Evolutionary conservation across 176 grass and related monocot species (phyloP), one percentile per base, ranked within the genome.

Genomic region (Phyllostachys edulis): DNA sequence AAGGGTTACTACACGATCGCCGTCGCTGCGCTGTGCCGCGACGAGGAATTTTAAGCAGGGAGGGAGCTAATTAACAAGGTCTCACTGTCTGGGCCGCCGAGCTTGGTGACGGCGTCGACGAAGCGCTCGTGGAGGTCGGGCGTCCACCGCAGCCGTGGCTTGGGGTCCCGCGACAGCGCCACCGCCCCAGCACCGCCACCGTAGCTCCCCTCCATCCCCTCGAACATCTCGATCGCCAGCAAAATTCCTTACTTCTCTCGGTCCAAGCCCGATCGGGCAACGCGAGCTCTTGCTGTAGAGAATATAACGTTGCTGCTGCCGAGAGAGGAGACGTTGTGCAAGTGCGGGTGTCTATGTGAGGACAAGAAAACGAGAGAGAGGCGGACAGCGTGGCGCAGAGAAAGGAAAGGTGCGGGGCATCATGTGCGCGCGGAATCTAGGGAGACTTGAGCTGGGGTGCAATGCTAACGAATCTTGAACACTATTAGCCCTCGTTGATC

Each of bases 21-120:
- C 44, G 1, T 21, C 17, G 16, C 20, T 68, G 68, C 60, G 1
- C 24, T 1, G 76, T 69, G 49, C 7, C 66, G 23, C 4, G 51
- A 13, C 2, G 23, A 61, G 2, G 5, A 78, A 73, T 1, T 45
- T 45, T 10, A 67, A 73, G 77, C 65, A 54, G 41, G 34, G 11
- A 18, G 27, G 14, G n/a, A 7, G 50, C 50, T 18, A 2, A 66
- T 1, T 4, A 37, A 5, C 47, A 11, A 20, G 45, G 14, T 57
- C 90, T 89, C 84, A 98, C 95, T 94, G 77, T 98, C 92, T 12
- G 95, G 88, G 52, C 95, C 95, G 15, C 95, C 95, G 72, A 98
- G 95, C 85, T 86, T 91, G 87, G 87, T 78, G 76, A 98, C 92
- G 59, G 95, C 95, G 65, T 93, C 82, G 15, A 98, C 95, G 61